A percentile compares a stretch with the other conserved stretches of the same genome.
These are phyloP conservation scores for Aspergillus pseudoglaucus DNA, from an alignment of 2,329 filamentous ascomycete species.

Conservation along the genomic window DNA sequence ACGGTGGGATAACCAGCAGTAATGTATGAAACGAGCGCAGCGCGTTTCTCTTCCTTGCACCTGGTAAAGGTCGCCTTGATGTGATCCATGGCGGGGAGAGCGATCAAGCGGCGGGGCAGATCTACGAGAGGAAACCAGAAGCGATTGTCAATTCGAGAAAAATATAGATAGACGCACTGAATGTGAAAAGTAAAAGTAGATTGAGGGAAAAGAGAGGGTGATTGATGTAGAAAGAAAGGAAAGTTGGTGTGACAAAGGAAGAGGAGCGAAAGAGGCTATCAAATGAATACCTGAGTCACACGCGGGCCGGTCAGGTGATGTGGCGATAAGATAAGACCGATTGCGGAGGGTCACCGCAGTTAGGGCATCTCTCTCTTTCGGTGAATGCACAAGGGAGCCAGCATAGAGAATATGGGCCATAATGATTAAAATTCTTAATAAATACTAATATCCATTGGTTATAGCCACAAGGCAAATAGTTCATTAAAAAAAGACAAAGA, in stretches of 20 bases:
- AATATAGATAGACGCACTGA: not conserved
- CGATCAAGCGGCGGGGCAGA: not conserved
- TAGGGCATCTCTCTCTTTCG: not conserved
- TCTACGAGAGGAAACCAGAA: not conserved
- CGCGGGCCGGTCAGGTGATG: conserved; percentile 11
- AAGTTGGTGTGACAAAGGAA: not conserved
- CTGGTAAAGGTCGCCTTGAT: conserved; percentile 52
- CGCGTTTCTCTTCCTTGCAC: conserved; percentile 55
- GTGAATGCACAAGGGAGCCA: not conserved
- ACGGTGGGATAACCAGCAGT: conserved; percentile 85
- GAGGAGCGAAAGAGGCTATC: not conserved
- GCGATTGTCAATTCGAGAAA: not conserved
- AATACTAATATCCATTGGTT: not conserved
- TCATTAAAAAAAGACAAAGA: conserved; percentile 4
- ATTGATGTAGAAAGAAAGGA: conserved; percentile 2
- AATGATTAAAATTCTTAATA: not conserved
- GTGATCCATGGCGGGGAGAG: conserved; percentile 40
- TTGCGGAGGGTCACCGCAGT: not conserved
- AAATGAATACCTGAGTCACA: conserved; percentile 9
- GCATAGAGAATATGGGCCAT: not conserved
- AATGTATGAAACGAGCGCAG: conserved; percentile 90
- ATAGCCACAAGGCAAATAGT: not conserved
- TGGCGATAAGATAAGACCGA: conserved; percentile 16
- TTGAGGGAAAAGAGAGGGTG: not conserved
- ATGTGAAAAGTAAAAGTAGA: not conserved